Base-by-base conservation (phyloP, 108 stramenopile genomes). In the Cyclotella choctawhatcheeana region DNA sequence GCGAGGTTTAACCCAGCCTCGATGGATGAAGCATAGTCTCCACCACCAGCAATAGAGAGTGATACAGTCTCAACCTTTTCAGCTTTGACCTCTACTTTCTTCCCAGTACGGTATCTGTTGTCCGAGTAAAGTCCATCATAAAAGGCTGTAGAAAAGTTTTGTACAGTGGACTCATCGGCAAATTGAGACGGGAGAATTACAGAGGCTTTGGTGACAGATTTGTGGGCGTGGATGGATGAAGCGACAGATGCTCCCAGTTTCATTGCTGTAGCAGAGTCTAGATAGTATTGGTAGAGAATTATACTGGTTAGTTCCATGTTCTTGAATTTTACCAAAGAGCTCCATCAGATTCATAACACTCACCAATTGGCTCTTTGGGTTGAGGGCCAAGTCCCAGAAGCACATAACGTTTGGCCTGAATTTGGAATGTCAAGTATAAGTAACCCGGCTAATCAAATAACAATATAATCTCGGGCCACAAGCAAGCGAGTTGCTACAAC, bases 31-130 rank as follows among this genome's bases (percentile, higher is more conserved):
- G 43, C 73, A 29, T 58, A 82, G 5, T 61, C 81, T 20, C 64
- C 74, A 33, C 63, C 48, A 40, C 69, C 48, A 32, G 87, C 88
- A n/a, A 79, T 35, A 47, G 85, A 69, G 26, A 92, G 35, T 5
- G 69, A 67, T 0, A 96, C 70, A 10, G 86, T 64, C 72, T 86
- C 67, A 59, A 93, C 69, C 65, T 86, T 82, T 71, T 89, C 87
- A 2, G 90, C 94, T 24, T 78, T 66, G 0, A 85, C 74, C 29
- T 88, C 84, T 13, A 85, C 67, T 66, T 91, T 92, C 22, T 86
- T 82, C 14, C 86, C 88, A 16, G 85, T 91, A 17, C 89, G 84
- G 72, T 89, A 93, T 58, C 94, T 81, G 79, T 92, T 93, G 78
- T 95, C 94, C 27, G 86, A 64, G 61, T 95, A 95, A 31, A 95